Base-by-base conservation (phyloP, 1,139 yeast species). In the Candida sojae region DNA sequence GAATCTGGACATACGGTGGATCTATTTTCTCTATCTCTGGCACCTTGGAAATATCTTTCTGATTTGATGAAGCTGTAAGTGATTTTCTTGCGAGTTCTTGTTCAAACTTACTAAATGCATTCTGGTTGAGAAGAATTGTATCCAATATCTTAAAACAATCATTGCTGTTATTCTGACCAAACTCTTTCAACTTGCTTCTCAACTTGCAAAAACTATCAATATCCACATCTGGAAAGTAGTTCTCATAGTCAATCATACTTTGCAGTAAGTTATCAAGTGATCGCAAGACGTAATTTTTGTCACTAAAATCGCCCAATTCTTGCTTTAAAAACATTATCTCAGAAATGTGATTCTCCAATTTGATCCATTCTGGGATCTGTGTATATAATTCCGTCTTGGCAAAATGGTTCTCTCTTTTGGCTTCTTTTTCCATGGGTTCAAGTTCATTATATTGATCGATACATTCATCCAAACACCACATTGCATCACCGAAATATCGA, bases 1-100 rank as follows among this genome's bases (percentile, higher is more conserved):
- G 66, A 21, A 63, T 53, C 46, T 61, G 66, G 13, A 50, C 50
- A 44, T 62, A 60, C 7, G 38, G 26, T 13, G 6, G 29, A 6
- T 2, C 5, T 26, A 6, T 5, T 26, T 6, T 26, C 2, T 26
- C 29, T 6, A 2, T 17, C 21, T 17, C 21, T 17, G 21, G 21
- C 3, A 2, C 21, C 4, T 33, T 17, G 2, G 36, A 5, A 13
- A 33, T 13, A 33, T 1, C 36, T n/a, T 11, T n/a, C 21, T 17
- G 21, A 17, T 17, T 17, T 3, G 21, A 17, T 17, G 21, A 17
- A 17, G 21, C 21, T 17, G 21, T 17, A 3, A 17, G 21, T n/a
- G 37, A 21, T 21, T 34, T 21, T 8, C 6, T 10, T 13, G 6
- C 31, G 28, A 43, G 30, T 8, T 29, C 21, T 8, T 17, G 4